Evolutionary conservation across 352 stramenopile species (phyloP).

Genomic region (Globisporangium camurandrum): DNA sequence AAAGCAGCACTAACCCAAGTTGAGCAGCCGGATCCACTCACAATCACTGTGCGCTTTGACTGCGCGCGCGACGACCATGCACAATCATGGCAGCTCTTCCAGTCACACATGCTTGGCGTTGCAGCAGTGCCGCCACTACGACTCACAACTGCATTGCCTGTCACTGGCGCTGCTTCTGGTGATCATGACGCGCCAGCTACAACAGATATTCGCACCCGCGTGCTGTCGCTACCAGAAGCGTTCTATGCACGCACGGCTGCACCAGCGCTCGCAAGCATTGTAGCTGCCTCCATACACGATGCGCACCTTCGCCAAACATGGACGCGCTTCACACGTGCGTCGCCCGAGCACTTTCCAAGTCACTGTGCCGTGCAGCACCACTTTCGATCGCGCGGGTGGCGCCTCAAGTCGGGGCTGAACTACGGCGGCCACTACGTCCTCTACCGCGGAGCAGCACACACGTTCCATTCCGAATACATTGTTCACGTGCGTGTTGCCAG

Average conservation of each 20-base stretch:
- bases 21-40: background rate
- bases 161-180: no score
- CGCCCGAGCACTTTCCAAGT: constrained; percentile 19
- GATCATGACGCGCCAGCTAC: no score
- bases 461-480: constrained; percentile 72
- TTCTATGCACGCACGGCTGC: constrained; percentile 1
- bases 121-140: constrained; percentile 3
- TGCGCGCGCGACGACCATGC: background rate
- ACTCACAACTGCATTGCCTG: no score
- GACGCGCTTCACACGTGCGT: background rate
- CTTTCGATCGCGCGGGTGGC: constrained; percentile 47
- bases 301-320: background rate
- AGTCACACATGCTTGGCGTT: constrained; percentile 13
- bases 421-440: constrained; percentile 66
- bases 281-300: background rate
- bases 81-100: constrained; percentile 12
- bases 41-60: constrained; percentile 3
- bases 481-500: no score
- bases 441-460: constrained; percentile 41
- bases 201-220: background rate
- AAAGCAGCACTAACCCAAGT: no score
- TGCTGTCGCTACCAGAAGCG: constrained; percentile 5
- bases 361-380: constrained; percentile 49
- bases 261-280: background rate
- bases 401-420: constrained; percentile 49